These are phyloP conservation scores for Trichoderma harzianum DNA, from an alignment of 2,329 filamentous ascomycete species.

Conservation along the genomic window DNA sequence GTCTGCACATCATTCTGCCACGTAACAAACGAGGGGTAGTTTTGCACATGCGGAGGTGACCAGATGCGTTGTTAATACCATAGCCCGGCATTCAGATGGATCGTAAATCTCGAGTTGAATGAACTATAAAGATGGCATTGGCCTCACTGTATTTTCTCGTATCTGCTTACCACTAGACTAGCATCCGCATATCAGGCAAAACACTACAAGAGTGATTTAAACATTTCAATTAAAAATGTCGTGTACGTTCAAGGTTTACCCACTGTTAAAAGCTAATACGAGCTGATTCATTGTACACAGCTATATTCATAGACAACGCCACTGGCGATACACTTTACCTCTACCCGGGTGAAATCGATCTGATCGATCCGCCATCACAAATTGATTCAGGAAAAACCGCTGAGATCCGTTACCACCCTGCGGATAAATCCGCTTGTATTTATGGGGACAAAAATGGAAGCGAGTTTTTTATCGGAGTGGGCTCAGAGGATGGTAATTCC, in stretches of 20 bases:
- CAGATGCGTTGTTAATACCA: not conserved
- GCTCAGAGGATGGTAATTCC: not conserved
- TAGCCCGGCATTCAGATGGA: not conserved
- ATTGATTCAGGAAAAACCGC: not conserved
- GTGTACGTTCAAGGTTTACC: not conserved
- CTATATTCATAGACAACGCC: not conserved
- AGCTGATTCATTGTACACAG: not conserved
- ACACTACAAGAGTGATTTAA: not conserved
- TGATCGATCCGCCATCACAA: not conserved
- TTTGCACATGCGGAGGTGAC: not conserved
- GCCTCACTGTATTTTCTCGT: not conserved
- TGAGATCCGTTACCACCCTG: not conserved
- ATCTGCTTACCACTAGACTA: not conserved
- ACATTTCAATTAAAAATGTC: not conserved
- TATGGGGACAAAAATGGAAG: not conserved
- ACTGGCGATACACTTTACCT: not conserved
- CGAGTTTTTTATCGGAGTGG: not conserved
- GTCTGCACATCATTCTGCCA: not conserved
- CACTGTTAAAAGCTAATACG: not conserved
- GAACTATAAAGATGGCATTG: not conserved
- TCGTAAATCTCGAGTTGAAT: not conserved
- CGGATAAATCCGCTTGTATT: not conserved
- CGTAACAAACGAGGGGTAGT: not conserved
- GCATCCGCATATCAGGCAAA: not conserved
- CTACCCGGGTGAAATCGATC: not conserved